These are phyloP conservation scores for Phyllosticta paracitricarpa DNA, from an alignment of 2,329 filamentous ascomycete species.

Conservation along the genomic window DNA sequence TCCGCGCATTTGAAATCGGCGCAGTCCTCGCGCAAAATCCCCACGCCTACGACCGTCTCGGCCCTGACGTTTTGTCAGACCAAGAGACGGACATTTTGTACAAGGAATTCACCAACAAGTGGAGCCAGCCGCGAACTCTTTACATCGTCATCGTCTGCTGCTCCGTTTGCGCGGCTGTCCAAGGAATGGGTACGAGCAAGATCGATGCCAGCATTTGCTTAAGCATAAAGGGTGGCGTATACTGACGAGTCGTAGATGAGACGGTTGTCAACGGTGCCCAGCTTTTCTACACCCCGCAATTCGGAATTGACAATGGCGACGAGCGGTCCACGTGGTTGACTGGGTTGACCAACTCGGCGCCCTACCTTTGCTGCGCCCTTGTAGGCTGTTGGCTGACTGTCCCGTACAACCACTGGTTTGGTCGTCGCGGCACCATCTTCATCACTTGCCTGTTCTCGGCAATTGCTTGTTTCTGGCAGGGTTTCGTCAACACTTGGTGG, in stretches of 20 bases:
- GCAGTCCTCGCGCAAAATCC: conserved; percentile 21
- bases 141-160: conserved; percentile 58
- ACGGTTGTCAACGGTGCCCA: conserved; percentile 62
- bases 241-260: conserved; percentile 39
- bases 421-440: conserved; percentile 66
- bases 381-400: conserved; percentile 65
- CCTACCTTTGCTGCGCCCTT: conserved; percentile 57
- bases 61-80: conserved; percentile 39
- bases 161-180: conserved; percentile 59
- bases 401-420: conserved; percentile 60
- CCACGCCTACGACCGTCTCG: conserved; percentile 12
- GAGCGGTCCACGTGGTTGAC: conserved; percentile 47
- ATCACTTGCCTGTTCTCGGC: conserved; percentile 61
- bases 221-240: not conserved
- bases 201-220: not conserved
- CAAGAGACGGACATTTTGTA: conserved; percentile 49
- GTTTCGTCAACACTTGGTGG: conserved; percentile 61
- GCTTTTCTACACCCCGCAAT: conserved; percentile 52
- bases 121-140: conserved; percentile 57
- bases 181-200: conserved; percentile 48
- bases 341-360: conserved; percentile 52
- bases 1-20: conserved; percentile 22
- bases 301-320: conserved; percentile 44
- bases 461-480: conserved; percentile 47
- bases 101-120: conserved; percentile 54